Conservation (phyloP, 2,329 filamentous ascomycete genomes). For the Bipolaris sorokiniana region DNA sequence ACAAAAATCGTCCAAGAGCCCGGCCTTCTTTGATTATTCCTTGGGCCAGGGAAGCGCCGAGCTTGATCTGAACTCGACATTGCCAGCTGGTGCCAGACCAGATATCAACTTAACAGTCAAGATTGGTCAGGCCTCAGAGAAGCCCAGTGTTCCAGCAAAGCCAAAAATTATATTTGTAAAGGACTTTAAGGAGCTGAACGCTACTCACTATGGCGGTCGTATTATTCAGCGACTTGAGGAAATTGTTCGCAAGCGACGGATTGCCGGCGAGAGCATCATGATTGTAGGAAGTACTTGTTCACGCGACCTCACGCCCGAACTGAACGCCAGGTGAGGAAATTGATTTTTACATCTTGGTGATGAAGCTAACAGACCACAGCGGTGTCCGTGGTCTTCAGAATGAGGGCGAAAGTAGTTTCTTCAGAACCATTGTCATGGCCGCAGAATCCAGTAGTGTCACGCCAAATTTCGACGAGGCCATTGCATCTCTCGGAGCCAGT, state of each 20-base stretch:
- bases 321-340: constrained; percentile 43
- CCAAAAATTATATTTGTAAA: constrained; percentile 77
- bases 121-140: constrained; percentile 23
- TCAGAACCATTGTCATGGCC: constrained; percentile 46
- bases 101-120: constrained; percentile 27
- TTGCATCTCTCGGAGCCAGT: constrained; percentile 14
- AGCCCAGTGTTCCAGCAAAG: constrained; percentile 38
- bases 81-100: constrained; percentile 25
- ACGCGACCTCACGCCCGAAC: constrained; percentile 54
- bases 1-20: constrained; percentile 11
- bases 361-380: constrained; percentile 21
- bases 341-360: no score
- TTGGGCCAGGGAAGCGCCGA: constrained; percentile 24
- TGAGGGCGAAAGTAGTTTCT: constrained; percentile 41
- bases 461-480: constrained; percentile 19
- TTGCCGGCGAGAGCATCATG: constrained; percentile 72
- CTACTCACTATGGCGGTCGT: constrained; percentile 69
- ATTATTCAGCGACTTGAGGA: constrained; percentile 74
- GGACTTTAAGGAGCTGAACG: constrained; percentile 79
- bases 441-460: constrained; percentile 23
- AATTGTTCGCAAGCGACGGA: constrained; percentile 74
- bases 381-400: constrained; percentile 56
- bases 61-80: constrained; percentile 34
- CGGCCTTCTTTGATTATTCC: constrained; percentile 43
- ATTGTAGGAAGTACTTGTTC: constrained; percentile 78